These are phyloP conservation scores for Phellopilus nigrolimitatus DNA, from an alignment of 1,284 basidiomycete genomes.

Conservation along the genomic window DNA sequence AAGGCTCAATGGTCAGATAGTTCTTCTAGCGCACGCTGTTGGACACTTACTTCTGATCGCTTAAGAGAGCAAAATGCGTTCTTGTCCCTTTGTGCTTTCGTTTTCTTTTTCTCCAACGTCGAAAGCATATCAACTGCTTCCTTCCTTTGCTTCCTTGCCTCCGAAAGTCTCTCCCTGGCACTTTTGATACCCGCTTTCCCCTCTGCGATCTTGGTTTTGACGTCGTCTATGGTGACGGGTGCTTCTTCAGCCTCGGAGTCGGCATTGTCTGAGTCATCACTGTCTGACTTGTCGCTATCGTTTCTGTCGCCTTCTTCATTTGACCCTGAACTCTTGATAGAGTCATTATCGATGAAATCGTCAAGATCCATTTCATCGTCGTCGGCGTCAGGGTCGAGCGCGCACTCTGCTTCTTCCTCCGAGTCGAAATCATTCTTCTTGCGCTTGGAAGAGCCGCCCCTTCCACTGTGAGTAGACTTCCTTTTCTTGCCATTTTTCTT, in stretches of 20 bases:
- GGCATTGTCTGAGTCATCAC: conserved; percentile 24
- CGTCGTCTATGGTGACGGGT: conserved; percentile 37
- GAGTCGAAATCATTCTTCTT: conserved; percentile 26
- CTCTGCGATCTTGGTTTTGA: conserved; percentile 42
- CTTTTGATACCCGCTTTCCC: conserved; percentile 38
- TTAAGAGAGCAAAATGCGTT: conserved; percentile 57
- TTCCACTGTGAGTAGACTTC: conserved; percentile 40
- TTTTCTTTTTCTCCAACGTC: conserved; percentile 41
- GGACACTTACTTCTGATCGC: conserved; percentile 44
- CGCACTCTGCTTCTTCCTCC: conserved; percentile 27
- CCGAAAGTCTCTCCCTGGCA: conserved; percentile 34
- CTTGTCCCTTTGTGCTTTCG: conserved; percentile 49
- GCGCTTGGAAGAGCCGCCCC: conserved; percentile 42
- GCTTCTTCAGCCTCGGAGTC: conserved; percentile 28
- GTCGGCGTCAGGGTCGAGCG: conserved; percentile 18
- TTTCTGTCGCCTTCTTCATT: conserved; percentile 24
- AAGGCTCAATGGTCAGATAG: conserved; percentile 2
- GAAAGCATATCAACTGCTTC: conserved; percentile 42
- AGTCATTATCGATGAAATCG: conserved; percentile 21
- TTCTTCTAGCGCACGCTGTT: not conserved
- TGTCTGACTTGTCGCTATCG: conserved; percentile 26
- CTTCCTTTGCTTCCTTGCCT: conserved; percentile 40
- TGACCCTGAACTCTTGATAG: conserved; percentile 20
- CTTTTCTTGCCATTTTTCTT: conserved; percentile 40
- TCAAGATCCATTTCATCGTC: conserved; percentile 30